These are phyloP conservation scores for Cinchona pubescens DNA, from an alignment of 257 asterid species.

Conservation along the genomic window DNA sequence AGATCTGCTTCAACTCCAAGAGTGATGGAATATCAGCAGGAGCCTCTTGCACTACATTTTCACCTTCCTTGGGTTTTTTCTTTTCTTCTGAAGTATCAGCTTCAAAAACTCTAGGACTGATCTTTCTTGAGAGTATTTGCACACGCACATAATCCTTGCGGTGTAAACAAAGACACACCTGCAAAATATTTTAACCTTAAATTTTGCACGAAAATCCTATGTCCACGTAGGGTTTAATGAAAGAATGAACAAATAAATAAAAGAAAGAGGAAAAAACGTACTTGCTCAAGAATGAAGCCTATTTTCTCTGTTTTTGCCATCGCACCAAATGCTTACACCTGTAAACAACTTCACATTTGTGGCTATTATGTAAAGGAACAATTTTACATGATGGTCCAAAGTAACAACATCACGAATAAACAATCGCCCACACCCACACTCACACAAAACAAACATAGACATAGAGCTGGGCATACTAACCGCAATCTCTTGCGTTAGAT, in stretches of 20 bases:
- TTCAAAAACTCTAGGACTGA: conserved; percentile 93
- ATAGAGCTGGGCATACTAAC: conserved; percentile 41
- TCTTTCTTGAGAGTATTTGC: conserved; percentile 92
- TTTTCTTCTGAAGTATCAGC: conserved; percentile 78
- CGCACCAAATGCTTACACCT: conserved; percentile 98
- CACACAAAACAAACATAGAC: neutral
- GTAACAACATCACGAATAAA: neutral
- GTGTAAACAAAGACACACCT: conserved; percentile 95
- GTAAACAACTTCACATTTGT: conserved; percentile 12
- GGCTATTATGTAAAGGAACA: neutral
- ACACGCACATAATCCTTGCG: conserved; percentile 95
- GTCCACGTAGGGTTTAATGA: conserved; percentile 5
- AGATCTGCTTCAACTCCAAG: conserved; percentile 80
- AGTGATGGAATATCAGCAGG: conserved; percentile 93
- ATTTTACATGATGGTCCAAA: neutral
- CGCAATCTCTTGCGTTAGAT: conserved; percentile 99
- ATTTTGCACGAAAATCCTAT: conserved; percentile 9
- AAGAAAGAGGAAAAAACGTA: conserved; percentile 29
- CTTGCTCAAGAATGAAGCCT: conserved; percentile 96
- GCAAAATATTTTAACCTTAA: conserved; percentile 22
- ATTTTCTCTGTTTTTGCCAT: conserved; percentile 99
- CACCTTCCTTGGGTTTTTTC: conserved; percentile 91
- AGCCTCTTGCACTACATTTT: conserved; percentile 74
- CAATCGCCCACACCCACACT: no score
- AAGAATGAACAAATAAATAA: conserved; percentile 15